Base-by-base conservation (phyloP, 495 filamentous ascomycete species). In the Penicillium waksmanii region DNA sequence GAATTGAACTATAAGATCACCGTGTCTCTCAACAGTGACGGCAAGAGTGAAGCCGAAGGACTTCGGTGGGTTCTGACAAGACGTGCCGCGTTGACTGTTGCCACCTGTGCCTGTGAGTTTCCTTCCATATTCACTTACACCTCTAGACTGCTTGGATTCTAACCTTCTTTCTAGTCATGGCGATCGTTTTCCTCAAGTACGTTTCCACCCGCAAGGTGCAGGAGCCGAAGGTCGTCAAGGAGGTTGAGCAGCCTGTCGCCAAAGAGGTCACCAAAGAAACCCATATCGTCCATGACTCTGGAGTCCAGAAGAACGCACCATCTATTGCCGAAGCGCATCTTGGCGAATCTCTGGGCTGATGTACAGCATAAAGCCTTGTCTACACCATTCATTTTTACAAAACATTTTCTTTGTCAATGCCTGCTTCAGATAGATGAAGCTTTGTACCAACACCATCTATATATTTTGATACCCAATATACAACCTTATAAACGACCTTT, bases 1-100 rank as follows among this genome's bases (percentile, higher is more conserved):
- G 89, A 96, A 72, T 75, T 97, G 58, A 95, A 94, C 76, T 94
- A 96, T 73, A 94, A 94, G 68, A 97, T 98, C 68, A 93, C 89
- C 9, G 90, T 96, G 31, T 81, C 80, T 13, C 79, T 99, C 40
- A 92, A 90, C 66, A 92, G 89, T 59, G 95, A 97, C 68, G 80
- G 87, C 15, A 93, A 91, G 68, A 92, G 88, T 25, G 91, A 97
- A 64, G 91, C 97, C 46, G 95, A 99, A 72, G 89, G 88, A 2
- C 66, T 99, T 36, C 78, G 95, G 53, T 97, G 93, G 94, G 86
- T 96, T 46, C 76, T 97, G 21, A 97, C 96, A 9, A 78, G 93
- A 49, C 82, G 94, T 36, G 92, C 93, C 18, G 92, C 91, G 5
- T 78, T 93, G 61, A 91, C 93, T 3, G 88, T 98, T 65, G 83